Conservation (phyloP, 1,284 basidiomycete species). For the Anthracocystis setariae region DNA sequence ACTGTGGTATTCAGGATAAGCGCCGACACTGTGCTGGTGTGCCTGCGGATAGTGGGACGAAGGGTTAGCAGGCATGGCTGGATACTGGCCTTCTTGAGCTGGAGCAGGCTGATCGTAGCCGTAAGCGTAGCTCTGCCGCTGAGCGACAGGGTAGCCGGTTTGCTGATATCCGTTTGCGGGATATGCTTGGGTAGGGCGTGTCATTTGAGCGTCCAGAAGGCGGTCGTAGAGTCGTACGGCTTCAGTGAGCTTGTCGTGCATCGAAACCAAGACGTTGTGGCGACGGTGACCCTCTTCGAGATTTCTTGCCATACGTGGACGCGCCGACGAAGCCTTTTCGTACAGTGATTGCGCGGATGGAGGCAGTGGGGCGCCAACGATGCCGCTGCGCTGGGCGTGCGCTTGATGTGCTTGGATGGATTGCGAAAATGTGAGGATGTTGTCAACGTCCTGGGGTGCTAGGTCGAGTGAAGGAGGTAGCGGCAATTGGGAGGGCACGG, state of each 20-base stretch:
- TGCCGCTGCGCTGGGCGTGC: constrained; percentile 46
- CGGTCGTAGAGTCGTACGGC: constrained; percentile 90
- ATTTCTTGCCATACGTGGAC: constrained; percentile 84
- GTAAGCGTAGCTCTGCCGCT: constrained; percentile 19
- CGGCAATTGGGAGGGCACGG: constrained; percentile 23
- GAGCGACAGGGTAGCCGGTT: constrained; percentile 3
- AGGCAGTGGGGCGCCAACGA: constrained; percentile 25
- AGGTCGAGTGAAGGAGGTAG: constrained; percentile 62
- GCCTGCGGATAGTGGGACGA: constrained; percentile 27
- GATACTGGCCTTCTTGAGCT: constrained; percentile 7
- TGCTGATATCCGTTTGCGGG: constrained; percentile 13
- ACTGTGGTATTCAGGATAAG: constrained; percentile 4
- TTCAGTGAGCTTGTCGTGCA: constrained; percentile 91
- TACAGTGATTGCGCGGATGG: constrained; percentile 73
- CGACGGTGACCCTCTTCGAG: constrained; percentile 87
- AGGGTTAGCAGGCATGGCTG: constrained; percentile 10
- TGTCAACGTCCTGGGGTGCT: constrained; percentile 59
- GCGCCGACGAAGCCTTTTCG: constrained; percentile 81
- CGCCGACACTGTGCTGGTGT: constrained; percentile 4
- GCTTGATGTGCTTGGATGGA: constrained; percentile 50
- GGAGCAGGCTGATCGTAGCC: constrained; percentile 16
- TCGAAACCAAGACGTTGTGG: constrained; percentile 85
- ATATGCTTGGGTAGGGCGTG: constrained; percentile 30
- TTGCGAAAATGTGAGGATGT: constrained; percentile 64
- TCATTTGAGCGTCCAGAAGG: constrained; percentile 82